A percentile compares a stretch with the other conserved stretches of the same genome.
phyloP scores from a whole-genome alignment of 1,139 yeast species.

The Hemisphaericaspora xylanilytica region DNA sequence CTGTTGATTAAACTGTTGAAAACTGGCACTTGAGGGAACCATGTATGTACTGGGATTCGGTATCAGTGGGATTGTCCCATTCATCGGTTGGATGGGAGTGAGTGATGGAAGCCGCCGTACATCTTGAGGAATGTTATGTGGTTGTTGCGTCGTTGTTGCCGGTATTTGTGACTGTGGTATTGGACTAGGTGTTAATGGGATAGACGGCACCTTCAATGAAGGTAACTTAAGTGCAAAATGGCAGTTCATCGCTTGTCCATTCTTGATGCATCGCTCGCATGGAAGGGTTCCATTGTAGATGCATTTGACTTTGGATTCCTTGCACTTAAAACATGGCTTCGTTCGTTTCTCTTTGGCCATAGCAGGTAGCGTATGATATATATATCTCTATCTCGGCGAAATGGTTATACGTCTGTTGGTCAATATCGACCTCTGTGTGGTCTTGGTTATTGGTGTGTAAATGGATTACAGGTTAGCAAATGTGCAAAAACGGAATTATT shows the following conservation, averaged over 20 bases:
- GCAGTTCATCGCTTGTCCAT: slow-evolving; percentile 47
- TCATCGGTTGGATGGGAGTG: slow-evolving; percentile 1
- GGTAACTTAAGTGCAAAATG: slow-evolving; percentile 58
- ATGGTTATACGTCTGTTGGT: too few relatives aligned
- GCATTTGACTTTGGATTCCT: slow-evolving; percentile 64
- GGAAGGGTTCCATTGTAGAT: slow-evolving; percentile 46
- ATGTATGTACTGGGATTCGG: slow-evolving; percentile 2
- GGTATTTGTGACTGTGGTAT: background rate
- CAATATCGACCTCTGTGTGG: too few relatives aligned
- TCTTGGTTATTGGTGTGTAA: too few relatives aligned
- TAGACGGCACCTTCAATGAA: slow-evolving; percentile 35
- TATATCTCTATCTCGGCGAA: background rate
- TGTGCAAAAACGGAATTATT: too few relatives aligned
- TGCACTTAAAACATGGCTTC: slow-evolving; percentile 65
- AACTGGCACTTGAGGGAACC: background rate
- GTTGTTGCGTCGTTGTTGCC: slow-evolving; percentile 1
- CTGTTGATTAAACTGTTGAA: background rate
- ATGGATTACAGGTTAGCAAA: too few relatives aligned
- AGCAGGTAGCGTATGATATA: background rate
- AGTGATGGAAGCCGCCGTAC: background rate
- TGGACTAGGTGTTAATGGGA: background rate
- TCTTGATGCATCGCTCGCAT: slow-evolving; percentile 57
- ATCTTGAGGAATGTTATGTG: background rate
- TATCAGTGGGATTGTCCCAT: background rate
- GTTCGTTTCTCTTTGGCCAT: slow-evolving; percentile 48